Evolutionary conservation across 177 flowering plant species (phyloP).

Genomic region (Tripterygium wilfordii): DNA sequence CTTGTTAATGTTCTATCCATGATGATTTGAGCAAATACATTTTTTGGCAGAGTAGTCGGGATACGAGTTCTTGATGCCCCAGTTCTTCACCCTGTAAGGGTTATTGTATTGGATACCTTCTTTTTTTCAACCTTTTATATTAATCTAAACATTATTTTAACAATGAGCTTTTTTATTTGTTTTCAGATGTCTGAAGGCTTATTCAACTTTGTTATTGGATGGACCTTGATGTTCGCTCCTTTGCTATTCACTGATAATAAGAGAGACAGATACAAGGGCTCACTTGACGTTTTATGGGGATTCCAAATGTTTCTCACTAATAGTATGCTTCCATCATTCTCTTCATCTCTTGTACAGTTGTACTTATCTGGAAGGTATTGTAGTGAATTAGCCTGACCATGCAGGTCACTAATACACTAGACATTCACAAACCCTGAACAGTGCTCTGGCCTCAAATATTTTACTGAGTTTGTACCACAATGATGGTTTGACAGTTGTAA

Average conservation of each 20-base stretch:
- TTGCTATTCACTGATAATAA: constrained; percentile 71
- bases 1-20: constrained; percentile 3
- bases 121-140: neutral
- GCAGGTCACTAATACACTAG: too few relatives aligned
- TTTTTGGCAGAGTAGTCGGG: constrained; percentile 85
- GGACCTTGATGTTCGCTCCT: constrained; percentile 97
- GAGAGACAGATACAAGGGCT: constrained; percentile 68
- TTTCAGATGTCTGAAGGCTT: constrained; percentile 79
- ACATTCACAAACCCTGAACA: too few relatives aligned
- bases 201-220: constrained; percentile 92
- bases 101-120: neutral
- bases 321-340: constrained; percentile 54
- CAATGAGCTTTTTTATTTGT: constrained; percentile 3
- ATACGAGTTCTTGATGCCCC: constrained; percentile 71
- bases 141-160: constrained; percentile 1
- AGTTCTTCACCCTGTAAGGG: constrained; percentile 81
- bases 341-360: too few relatives aligned
- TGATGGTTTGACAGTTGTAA: too few relatives aligned
- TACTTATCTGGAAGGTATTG: too few relatives aligned
- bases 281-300: constrained; percentile 84
- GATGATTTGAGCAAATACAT: constrained; percentile 16
- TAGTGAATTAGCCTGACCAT: constrained; percentile 1
- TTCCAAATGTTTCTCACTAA: constrained; percentile 95
- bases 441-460: too few relatives aligned
- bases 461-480: too few relatives aligned